Conservation (phyloP, 768 basidiomycete species). For the Imleria badia region DNA sequence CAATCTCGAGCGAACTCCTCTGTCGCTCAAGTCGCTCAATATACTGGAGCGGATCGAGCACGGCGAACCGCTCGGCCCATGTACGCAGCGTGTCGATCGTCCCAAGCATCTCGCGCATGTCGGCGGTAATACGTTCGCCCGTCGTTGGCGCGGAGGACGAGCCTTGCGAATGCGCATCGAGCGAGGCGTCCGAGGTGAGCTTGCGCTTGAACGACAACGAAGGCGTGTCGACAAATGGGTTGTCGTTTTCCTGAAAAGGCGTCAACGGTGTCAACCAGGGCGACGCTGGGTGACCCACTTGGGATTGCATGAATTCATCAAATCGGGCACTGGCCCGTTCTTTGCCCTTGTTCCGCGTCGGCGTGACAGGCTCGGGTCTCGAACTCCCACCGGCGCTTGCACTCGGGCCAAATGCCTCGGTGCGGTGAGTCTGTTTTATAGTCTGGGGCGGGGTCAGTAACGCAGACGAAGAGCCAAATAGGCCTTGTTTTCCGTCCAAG, state of each 20-base stretch:
- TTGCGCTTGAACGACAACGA: neutral
- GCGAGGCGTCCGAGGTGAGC: neutral
- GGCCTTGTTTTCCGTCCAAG: neutral
- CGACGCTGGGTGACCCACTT: slow-evolving; percentile 1
- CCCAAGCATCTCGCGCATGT: neutral
- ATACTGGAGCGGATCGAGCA: neutral
- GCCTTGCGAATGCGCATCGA: neutral
- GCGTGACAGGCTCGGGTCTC: slow-evolving; percentile 16
- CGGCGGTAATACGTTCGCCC: neutral
- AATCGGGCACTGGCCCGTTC: slow-evolving; percentile 3
- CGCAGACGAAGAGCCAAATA: neutral
- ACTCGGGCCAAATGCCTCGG: neutral
- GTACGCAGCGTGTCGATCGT: neutral
- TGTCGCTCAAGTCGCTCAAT: neutral
- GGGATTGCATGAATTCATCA: slow-evolving; percentile 2
- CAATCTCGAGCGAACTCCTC: neutral
- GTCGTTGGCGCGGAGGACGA: neutral
- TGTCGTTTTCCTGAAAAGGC: slow-evolving; percentile 16
- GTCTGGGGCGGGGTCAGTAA: slow-evolving; percentile 27
- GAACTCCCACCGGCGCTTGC: neutral
- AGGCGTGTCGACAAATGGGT: slow-evolving; percentile 11
- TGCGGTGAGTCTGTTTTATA: neutral
- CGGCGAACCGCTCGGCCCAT: neutral
- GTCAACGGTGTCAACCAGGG: neutral
- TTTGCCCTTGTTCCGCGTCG: slow-evolving; percentile 28